These are phyloP conservation scores for Penicillium waksmanii DNA, from an alignment of 495 filamentous ascomycete species.

Conservation along the genomic window DNA sequence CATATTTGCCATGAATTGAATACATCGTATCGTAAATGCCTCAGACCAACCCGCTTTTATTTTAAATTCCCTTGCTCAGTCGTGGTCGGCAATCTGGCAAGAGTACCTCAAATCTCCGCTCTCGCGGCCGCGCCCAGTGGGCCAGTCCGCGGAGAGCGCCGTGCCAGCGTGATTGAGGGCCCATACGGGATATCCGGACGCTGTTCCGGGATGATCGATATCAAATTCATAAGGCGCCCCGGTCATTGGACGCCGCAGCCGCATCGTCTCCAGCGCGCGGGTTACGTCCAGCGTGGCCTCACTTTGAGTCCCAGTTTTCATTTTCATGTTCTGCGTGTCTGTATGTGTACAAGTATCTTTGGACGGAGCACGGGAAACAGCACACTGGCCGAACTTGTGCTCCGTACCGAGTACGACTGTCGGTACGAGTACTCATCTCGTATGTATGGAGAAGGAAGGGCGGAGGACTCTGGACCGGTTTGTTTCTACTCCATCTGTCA, in stretches of 20 bases:
- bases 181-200: slow-evolving; percentile 26
- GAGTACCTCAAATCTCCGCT: slow-evolving; percentile 2
- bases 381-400: background rate
- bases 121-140: slow-evolving; percentile 14
- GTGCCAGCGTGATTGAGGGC: slow-evolving; percentile 15
- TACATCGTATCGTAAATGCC: background rate
- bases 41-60: background rate
- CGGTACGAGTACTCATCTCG: too few species aligned
- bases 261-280: slow-evolving; percentile 23
- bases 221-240: slow-evolving; percentile 25
- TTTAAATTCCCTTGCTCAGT: too few species aligned
- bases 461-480: too few species aligned
- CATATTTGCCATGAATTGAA: background rate
- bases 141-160: slow-evolving; percentile 21
- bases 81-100: slow-evolving; percentile 10
- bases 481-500: too few species aligned
- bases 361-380: background rate
- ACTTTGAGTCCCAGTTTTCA: slow-evolving; percentile 26
- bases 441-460: too few species aligned
- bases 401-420: too few species aligned
- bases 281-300: slow-evolving; percentile 19
- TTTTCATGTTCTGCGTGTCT: slow-evolving; percentile 13
- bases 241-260: slow-evolving; percentile 37
- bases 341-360: background rate
- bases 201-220: slow-evolving; percentile 28